Percentiles rank a stretch among this genome's conserved stretches.
Conservation (phyloP, 805 yeast genomes). For the Cyberlindnera maritima region DNA sequence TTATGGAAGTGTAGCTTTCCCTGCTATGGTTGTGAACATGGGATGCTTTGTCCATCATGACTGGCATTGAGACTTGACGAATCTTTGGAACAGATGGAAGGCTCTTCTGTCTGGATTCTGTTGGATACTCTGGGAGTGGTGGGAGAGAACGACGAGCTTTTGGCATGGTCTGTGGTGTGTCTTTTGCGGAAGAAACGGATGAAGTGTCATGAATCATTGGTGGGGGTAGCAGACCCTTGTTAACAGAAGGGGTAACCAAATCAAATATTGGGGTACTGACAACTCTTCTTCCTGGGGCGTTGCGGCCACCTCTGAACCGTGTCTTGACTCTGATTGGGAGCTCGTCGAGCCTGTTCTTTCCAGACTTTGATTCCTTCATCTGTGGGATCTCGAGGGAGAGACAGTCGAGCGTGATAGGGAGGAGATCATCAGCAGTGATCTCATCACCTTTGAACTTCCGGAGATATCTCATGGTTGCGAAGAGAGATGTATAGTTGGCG, state of each 20-base stretch:
- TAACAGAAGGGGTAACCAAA: conserved; percentile 9
- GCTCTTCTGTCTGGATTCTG: neutral
- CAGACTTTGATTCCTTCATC: neutral
- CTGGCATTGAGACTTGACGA: conserved; percentile 16
- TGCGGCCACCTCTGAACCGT: conserved; percentile 12
- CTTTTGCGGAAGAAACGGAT: neutral
- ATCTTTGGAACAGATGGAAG: neutral
- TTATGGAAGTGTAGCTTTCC: conserved; percentile 12
- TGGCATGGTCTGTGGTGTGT: neutral
- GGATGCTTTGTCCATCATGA: neutral
- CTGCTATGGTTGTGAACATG: neutral
- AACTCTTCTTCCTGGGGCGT: conserved; percentile 16
- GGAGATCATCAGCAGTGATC: conserved; percentile 18
- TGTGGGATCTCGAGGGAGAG: conserved; percentile 13
- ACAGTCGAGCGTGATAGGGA: conserved; percentile 4
- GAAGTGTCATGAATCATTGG: neutral
- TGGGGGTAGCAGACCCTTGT: neutral
- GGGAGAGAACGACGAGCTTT: conserved; percentile 1
- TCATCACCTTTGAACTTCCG: conserved; percentile 22
- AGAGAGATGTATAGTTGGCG: too few species aligned
- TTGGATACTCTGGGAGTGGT: neutral
- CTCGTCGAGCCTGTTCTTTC: conserved; percentile 6
- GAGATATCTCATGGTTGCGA: conserved; percentile 17
- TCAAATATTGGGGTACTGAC: conserved; percentile 24
- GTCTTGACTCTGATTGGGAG: conserved; percentile 25